A percentile compares a stretch with the other conserved stretches of the same genome.
Conservation (phyloP, 495 filamentous ascomycete genomes). For the Bombardia bombarda region DNA sequence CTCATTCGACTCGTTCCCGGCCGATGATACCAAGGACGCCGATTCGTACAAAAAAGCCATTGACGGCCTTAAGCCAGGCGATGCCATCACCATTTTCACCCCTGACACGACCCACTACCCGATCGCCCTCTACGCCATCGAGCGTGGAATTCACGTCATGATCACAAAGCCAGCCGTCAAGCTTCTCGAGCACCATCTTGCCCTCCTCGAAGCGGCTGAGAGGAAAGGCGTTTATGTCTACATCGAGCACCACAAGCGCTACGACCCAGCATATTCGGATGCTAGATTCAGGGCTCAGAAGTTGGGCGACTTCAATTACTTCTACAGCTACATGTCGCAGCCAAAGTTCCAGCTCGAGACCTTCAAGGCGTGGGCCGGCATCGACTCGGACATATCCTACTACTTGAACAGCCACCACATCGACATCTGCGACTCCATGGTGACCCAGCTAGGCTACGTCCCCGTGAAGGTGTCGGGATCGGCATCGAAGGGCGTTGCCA, state of each 20-base stretch:
- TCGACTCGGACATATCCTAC: constrained; percentile 87
- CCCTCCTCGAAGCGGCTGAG: constrained; percentile 61
- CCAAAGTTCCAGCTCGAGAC: constrained; percentile 89
- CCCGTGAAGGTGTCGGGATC: constrained; percentile 74
- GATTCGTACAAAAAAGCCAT: constrained; percentile 87
- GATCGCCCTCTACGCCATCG: constrained; percentile 90
- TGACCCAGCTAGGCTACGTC: constrained; percentile 55
- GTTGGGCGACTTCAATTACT: constrained; percentile 93
- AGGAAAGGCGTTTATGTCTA: constrained; percentile 82
- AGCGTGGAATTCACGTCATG: constrained; percentile 77
- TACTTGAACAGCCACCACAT: constrained; percentile 93
- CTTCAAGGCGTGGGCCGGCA: constrained; percentile 92
- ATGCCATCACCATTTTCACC: constrained; percentile 94
- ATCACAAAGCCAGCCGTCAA: constrained; percentile 96
- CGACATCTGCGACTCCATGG: constrained; percentile 87
- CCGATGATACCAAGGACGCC: constrained; percentile 60
- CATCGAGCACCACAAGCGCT: constrained; percentile 95
- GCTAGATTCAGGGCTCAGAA: constrained; percentile 64
- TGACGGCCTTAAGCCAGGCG: constrained; percentile 71
- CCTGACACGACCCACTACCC: constrained; percentile 90
- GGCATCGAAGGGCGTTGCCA: constrained; percentile 60
- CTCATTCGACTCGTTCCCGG: constrained; percentile 73
- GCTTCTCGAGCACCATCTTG: constrained; percentile 66
- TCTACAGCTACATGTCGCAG: constrained; percentile 95
- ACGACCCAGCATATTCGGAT: constrained; percentile 85